These are phyloP conservation scores for Poa annua DNA, from an alignment of 176 grass and related monocot species.

Conservation along the genomic window DNA sequence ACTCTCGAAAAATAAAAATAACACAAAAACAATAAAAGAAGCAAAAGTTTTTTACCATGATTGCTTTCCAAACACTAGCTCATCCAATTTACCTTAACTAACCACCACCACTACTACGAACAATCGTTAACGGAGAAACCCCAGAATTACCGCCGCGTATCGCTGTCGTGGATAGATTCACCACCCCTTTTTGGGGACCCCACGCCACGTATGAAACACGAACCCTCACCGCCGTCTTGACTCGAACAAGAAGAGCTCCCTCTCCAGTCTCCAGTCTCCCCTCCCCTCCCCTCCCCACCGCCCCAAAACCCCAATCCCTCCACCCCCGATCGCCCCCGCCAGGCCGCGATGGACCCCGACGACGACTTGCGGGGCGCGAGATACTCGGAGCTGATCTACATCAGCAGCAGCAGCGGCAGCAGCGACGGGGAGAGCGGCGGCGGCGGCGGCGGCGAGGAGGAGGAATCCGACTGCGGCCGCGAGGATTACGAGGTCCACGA, in stretches of 20 bases:
- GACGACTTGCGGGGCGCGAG: background rate
- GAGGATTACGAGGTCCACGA: conserved; percentile 20
- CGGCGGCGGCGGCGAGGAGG: background rate
- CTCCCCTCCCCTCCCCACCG: no score
- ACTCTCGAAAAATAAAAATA: no score
- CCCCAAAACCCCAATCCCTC: conserved; percentile 10
- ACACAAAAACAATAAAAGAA: no score
- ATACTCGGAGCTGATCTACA: conserved; percentile 2
- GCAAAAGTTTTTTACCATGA: no score
- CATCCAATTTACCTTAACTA: no score
- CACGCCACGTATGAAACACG: conserved; percentile 6
- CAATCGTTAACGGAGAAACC: no score
- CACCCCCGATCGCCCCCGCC: background rate
- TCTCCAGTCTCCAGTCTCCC: background rate
- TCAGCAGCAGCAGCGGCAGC: conserved; percentile 17
- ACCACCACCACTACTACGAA: no score
- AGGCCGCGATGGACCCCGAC: conserved; percentile 27
- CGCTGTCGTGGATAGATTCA: background rate
- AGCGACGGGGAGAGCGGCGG: background rate
- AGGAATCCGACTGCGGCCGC: background rate
- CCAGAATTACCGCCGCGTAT: background rate
- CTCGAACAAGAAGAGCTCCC: background rate
- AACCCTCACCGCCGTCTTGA: background rate
- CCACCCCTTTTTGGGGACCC: background rate
- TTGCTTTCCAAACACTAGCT: no score